phyloP scores from a whole-genome alignment of 2,329 filamentous ascomycete species.

The Fusarium sp. region DNA sequence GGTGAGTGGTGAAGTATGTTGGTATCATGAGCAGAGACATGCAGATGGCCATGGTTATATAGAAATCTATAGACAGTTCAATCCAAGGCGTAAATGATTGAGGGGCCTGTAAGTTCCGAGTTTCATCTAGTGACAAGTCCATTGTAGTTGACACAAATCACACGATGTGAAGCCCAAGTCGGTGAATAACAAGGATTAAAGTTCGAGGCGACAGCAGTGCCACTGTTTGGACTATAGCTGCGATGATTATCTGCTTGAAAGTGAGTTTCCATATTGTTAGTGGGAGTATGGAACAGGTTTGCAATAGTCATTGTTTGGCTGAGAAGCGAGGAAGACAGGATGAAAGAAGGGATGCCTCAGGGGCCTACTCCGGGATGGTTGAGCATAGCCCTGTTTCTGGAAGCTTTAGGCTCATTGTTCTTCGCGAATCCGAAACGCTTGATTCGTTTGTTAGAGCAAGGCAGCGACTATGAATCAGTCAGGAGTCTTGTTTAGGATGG shows the following conservation, averaged over 20 bases:
- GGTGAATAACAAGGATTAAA: background rate
- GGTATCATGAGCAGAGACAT: background rate
- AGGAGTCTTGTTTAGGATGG: background rate
- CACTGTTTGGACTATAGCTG: slow-evolving; percentile 2
- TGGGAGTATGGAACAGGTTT: background rate
- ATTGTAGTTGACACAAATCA: background rate
- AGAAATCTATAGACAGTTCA: background rate
- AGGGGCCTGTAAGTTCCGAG: background rate
- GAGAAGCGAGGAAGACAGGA: background rate
- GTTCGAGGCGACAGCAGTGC: background rate
- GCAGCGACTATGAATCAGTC: background rate
- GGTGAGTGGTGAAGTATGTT: background rate
- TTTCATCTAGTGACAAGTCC: background rate
- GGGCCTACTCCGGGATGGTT: background rate
- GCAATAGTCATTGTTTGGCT: background rate
- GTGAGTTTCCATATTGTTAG: background rate
- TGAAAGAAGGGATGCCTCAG: background rate
- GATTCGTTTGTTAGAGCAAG: background rate
- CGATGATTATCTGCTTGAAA: slow-evolving; percentile 16
- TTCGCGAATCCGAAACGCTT: background rate
- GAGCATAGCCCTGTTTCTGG: background rate
- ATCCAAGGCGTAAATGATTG: background rate
- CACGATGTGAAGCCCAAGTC: background rate
- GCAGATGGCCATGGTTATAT: background rate
- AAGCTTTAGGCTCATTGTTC: background rate